Percentiles rank a stretch among this genome's conserved stretches.
Evolutionary conservation across 176 grass and related monocot genomes (phyloP).

Genomic region (Neostapfia colusana): DNA sequence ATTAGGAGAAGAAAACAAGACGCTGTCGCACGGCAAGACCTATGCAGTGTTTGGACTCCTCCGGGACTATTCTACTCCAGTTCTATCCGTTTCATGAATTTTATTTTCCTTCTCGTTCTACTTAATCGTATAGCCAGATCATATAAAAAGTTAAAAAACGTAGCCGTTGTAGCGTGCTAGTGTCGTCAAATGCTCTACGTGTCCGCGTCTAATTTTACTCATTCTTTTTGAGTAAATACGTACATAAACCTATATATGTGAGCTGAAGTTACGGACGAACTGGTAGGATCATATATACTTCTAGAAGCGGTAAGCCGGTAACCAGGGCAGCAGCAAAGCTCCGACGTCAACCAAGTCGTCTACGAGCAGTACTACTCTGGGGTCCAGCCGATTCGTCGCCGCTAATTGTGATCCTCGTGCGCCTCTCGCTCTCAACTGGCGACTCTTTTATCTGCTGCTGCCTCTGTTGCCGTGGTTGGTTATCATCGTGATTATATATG

Average conservation of each 20-base stretch:
- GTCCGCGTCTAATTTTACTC: conserved; percentile 42
- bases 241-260: too few species aligned
- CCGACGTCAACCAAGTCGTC: conserved; percentile 39
- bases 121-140: not conserved
- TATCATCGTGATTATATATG: conserved; percentile 13
- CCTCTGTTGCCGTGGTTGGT: conserved; percentile 34
- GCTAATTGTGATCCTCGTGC: conserved; percentile 62
- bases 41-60: conserved; percentile 14
- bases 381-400: conserved; percentile 46
- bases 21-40: not conserved
- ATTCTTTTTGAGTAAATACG: conserved; percentile 48
- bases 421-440: conserved; percentile 14
- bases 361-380: not conserved
- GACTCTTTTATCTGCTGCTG: not conserved
- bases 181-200: conserved; percentile 23
- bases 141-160: not conserved
- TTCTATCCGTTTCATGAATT: conserved; percentile 40
- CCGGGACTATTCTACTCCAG: conserved; percentile 39
- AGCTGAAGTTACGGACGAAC: not conserved
- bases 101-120: conserved; percentile 9
- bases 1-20: conserved; percentile 21
- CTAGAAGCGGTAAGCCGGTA: conserved; percentile 31
- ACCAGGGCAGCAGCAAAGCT: not conserved
- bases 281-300: not conserved
- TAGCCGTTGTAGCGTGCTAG: conserved; percentile 33